Evolutionary conservation across 2,329 filamentous ascomycete species (phyloP).

Genomic region (Trichoderma sp.): DNA sequence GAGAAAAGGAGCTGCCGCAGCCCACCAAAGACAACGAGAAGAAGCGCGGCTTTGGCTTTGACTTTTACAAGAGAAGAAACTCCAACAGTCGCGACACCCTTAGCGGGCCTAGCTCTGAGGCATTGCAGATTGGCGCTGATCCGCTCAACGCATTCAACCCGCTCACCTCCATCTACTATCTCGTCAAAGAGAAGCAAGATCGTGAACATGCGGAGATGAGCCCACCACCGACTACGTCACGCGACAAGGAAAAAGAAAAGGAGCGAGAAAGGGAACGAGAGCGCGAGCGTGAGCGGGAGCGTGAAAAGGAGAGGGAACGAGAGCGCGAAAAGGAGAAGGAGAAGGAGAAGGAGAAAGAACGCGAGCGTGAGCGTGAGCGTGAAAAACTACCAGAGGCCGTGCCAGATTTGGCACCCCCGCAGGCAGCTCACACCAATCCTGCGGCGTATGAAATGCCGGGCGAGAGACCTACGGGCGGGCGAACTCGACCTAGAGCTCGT

Average conservation of each 20-base stretch:
- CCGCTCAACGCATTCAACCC: constrained; percentile 93
- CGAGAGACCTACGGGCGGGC: constrained; percentile 80
- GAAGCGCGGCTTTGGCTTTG: constrained; percentile 82
- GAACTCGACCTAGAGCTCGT: constrained; percentile 80
- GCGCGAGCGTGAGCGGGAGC: constrained; percentile 28
- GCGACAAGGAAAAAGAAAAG: constrained; percentile 35
- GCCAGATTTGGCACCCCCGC: constrained; percentile 77
- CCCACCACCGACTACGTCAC: constrained; percentile 48
- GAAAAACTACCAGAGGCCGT: constrained; percentile 51
- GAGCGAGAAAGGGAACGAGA: constrained; percentile 33
- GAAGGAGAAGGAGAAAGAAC: constrained; percentile 31
- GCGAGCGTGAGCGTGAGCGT: constrained; percentile 23
- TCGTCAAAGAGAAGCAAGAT: constrained; percentile 93
- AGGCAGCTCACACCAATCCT: constrained; percentile 86
- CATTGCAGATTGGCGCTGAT: constrained; percentile 77
- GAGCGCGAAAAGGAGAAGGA: constrained; percentile 30
- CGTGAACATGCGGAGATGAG: constrained; percentile 59
- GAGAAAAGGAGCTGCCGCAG: constrained; percentile 62
- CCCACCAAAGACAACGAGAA: constrained; percentile 71
- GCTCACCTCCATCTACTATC: constrained; percentile 89
- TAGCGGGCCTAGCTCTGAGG: constrained; percentile 79
- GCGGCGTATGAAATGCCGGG: constrained; percentile 84
- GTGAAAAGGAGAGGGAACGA: constrained; percentile 29
- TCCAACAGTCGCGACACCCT: constrained; percentile 90
- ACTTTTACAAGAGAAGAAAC: constrained; percentile 94